These are phyloP conservation scores for Acacia confusa DNA, from an alignment of 306 rosid species.

Conservation along the genomic window DNA sequence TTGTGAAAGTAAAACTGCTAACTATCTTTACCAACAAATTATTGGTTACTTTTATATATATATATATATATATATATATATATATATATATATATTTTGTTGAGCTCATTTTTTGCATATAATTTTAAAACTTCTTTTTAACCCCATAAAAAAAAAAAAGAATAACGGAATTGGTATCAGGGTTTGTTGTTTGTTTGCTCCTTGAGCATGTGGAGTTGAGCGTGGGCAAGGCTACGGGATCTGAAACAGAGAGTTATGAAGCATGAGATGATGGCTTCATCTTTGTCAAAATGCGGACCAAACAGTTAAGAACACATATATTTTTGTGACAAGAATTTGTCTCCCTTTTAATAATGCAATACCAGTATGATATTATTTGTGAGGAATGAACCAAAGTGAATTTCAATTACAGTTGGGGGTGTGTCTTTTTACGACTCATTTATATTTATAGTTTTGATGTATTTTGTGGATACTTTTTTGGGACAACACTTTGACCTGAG, in stretches of 20 bases:
- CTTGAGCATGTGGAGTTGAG: conserved; percentile 49
- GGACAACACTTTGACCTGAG: too few species aligned
- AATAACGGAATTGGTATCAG: too few species aligned
- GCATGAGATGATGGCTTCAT: conserved; percentile 39
- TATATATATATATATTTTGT: too few species aligned
- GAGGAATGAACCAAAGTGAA: neutral
- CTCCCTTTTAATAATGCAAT: neutral
- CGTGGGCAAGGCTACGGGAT: conserved; percentile 51
- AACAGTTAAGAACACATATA: neutral
- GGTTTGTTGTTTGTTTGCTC: neutral
- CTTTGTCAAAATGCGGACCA: conserved; percentile 20
- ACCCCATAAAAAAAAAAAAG: neutral
- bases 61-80: too few species aligned
- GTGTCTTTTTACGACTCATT: neutral
- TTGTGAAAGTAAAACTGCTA: accelerated
- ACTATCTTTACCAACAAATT: too few species aligned
- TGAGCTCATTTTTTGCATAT: neutral
- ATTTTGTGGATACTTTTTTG: too few species aligned
- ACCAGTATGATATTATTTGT: neutral
- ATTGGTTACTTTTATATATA: too few species aligned
- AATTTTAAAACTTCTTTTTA: too few species aligned
- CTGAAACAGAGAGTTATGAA: conserved; percentile 30
- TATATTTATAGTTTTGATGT: too few species aligned
- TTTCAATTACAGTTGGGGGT: neutral
- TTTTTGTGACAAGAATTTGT: neutral